Evolutionary conservation across 768 basidiomycete species (phyloP), one percentile per base, ranked within the genome.

Genomic region (Tulasnella sp.): DNA sequence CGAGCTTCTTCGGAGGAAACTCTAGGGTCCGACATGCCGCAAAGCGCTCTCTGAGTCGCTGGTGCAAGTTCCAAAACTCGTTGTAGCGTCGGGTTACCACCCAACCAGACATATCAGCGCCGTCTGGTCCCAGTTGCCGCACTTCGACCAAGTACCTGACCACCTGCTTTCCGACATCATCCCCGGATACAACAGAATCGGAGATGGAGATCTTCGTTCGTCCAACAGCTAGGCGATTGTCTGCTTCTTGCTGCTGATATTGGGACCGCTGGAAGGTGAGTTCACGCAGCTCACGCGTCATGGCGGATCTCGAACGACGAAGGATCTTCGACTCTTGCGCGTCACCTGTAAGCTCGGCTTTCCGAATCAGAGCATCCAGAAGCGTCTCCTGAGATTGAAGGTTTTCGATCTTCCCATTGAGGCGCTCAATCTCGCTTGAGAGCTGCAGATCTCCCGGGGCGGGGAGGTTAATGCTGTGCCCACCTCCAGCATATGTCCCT

Each of bases 311-410:
- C 1, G 92, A 94, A 66, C 82, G 86, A 61, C 76, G 80, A 50
- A 98, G 80, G 45, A 98, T 77, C 60, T 79, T 80, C 21, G 95
- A 78, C 71, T 98, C 94, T 66, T 86, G 84, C 1, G 80, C 82
- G 67, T 90, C 92, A 0, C 94, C 96, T 3, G 89, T 90, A 41
- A 98, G 74, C 68, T 98, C 96, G 1, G 96, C 96, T 70, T 95
- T 94, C 67, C 88, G 88, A 67, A 96, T 90, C 45, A 98, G 74
- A 1, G 84, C 87, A 61, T 88, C 85, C 3, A 99, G 78, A 74
- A 91, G 87, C 34, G 78, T 72, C 58, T 89, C 86, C 65, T 98
- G 96, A 1, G 81, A 78, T 64, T 88, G 81, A 13, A 93, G 73
- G 63, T 86, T 85, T 4, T 75, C 73, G 58, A 97, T 81, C 60